These are phyloP conservation scores for Coelastrella sp. DNA, from an alignment of 139 green algal species.

Conservation along the genomic window DNA sequence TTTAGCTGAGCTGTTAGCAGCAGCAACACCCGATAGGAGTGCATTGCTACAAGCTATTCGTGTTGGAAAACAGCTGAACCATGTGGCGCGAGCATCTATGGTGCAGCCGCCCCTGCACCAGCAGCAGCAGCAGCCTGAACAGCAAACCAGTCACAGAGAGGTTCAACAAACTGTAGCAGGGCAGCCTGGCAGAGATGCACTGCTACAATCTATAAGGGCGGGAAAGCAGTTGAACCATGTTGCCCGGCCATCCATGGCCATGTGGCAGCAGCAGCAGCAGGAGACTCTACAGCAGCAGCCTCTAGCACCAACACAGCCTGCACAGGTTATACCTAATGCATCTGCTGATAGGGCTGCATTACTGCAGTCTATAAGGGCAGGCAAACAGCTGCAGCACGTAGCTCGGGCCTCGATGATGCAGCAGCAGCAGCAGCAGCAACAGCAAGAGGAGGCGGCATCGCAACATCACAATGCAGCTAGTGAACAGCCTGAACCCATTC, in stretches of 20 bases:
- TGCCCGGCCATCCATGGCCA: not conserved
- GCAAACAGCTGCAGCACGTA: not conserved
- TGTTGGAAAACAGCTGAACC: not conserved
- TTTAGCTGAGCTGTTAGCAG: not conserved
- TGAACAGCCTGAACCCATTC: not conserved
- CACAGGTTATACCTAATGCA: too few species aligned
- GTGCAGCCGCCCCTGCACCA: not conserved
- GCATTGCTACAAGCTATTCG: not conserved
- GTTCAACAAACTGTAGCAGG: not conserved
- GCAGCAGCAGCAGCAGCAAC: not conserved
- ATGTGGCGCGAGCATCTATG: slow-evolving; percentile 3
- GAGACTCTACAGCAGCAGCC: not conserved
- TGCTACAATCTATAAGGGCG: not conserved
- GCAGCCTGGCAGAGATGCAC: not conserved
- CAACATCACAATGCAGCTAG: too few species aligned
- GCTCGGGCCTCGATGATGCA: not conserved
- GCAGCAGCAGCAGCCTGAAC: not conserved
- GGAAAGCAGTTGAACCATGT: not conserved
- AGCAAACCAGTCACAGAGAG: not conserved
- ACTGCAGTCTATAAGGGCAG: not conserved
- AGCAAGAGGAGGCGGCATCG: not conserved
- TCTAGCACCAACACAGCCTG: too few species aligned
- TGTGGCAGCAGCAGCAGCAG: not conserved
- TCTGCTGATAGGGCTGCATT: too few species aligned
- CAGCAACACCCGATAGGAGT: slow-evolving; percentile 3